Percentiles rank a stretch among this genome's conserved stretches.
phyloP scores from a whole-genome alignment of 1,284 basidiomycete species.

The Ustilago lituana region DNA sequence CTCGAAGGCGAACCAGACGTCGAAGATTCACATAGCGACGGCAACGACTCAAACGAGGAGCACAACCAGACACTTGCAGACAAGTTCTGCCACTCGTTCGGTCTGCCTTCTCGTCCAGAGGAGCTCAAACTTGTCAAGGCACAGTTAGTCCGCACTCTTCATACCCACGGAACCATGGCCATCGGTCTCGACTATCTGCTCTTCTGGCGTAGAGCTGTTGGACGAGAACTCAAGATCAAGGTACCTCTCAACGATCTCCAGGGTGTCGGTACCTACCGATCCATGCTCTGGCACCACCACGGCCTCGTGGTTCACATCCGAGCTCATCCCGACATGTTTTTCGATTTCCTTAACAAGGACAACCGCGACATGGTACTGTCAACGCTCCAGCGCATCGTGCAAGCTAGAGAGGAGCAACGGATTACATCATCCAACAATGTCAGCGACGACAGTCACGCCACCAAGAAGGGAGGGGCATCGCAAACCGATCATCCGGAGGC shows the following conservation, averaged over 20 bases:
- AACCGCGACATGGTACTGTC: slow-evolving; percentile 44
- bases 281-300: slow-evolving; percentile 57
- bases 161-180: slow-evolving; percentile 55
- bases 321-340: slow-evolving; percentile 52
- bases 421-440: background rate
- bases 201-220: slow-evolving; percentile 54
- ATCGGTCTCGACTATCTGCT: slow-evolving; percentile 56
- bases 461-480: slow-evolving; percentile 3
- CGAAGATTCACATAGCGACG: slow-evolving; percentile 7
- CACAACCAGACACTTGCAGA: slow-evolving; percentile 20
- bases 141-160: slow-evolving; percentile 53
- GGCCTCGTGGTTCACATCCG: slow-evolving; percentile 56
- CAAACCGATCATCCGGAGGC: background rate
- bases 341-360: slow-evolving; percentile 50
- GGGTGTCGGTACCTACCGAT: slow-evolving; percentile 36
- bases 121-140: slow-evolving; percentile 49
- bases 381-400: slow-evolving; percentile 22
- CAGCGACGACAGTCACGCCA: slow-evolving; percentile 12
- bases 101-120: slow-evolving; percentile 29
- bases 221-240: slow-evolving; percentile 51
- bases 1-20: slow-evolving; percentile 19
- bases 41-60: slow-evolving; percentile 9
- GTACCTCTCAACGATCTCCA: slow-evolving; percentile 57
- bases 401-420: slow-evolving; percentile 9
- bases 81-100: slow-evolving; percentile 45